Base-by-base conservation (phyloP, 2,329 filamentous ascomycete species). In the Raffaelea arxii region DNA sequence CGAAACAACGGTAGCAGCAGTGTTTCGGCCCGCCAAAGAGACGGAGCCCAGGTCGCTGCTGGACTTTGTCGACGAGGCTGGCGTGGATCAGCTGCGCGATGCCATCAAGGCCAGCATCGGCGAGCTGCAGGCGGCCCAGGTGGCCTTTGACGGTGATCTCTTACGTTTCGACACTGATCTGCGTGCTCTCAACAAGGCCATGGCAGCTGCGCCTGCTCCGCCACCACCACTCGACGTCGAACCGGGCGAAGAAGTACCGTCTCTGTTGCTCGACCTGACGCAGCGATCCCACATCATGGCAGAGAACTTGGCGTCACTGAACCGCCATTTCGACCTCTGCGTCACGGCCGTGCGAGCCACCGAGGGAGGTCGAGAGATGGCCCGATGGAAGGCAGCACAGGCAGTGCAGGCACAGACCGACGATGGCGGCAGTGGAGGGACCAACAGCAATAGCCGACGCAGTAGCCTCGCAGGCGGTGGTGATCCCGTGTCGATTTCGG, bases 301-400 rank as follows among this genome's bases (percentile, higher is more conserved):
- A 5, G 74, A 82, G 48, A 74, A 88, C 5, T 76, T 97, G 2
- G 78, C 87, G 47, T 88, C 84, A 1, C 70, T 97, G 4, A 89
- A 88, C 7, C 78, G 77, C 23, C 91, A 97, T 65, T 96, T 95
- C 60, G 91, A 97, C 62, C 78, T 94, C 53, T 96, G 91, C 62
- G 86, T 94, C 14, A 91, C 84, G 1, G 91, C 91, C 1, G 83
- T 96, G 38, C 86, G 89, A 49, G 88, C 91, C 43, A 96, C 90
- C 3, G 89, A 95, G 66, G 85, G 84, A 25, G 85, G 82, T 5
- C 80, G 80, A 12, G 83, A 80, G 5, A 70, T 82, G 40, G 84
- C 82, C 6, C 77, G 81, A 11, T 75, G 77, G 43, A 83, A 79
- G 52, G 83, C 80, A 0, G 82, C 82, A 38, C 44, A 45, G 21